A percentile compares a stretch with the other conserved stretches of the same genome.
phyloP scores from a whole-genome alignment of 2,329 filamentous ascomycete species.

The Phyllachora maydis region DNA sequence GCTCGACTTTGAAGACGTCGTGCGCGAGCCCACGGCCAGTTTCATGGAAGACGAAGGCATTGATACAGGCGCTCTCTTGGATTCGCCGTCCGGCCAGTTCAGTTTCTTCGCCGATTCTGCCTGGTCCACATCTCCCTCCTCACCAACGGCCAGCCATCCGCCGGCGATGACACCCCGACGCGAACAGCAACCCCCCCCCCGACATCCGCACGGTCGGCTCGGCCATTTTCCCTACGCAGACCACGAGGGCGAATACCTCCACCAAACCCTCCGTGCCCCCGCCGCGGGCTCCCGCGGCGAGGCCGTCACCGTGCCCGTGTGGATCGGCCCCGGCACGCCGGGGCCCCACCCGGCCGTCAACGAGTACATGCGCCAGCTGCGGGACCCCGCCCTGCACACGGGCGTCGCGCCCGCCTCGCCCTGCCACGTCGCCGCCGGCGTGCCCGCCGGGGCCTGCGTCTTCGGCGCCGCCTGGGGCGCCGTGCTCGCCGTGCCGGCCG shows the following conservation, averaged over 20 bases:
- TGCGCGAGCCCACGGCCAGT: conserved; percentile 12
- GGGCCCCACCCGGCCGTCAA: conserved; percentile 16
- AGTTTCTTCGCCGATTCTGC: conserved; percentile 19
- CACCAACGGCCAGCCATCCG: conserved; percentile 2
- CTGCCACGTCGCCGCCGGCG: conserved; percentile 26
- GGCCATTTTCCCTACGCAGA: conserved; percentile 9
- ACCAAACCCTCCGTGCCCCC: too few relatives aligned
- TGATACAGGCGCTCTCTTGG: too few relatives aligned
- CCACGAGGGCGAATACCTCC: conserved; percentile 9
- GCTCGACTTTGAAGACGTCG: conserved; percentile 30
- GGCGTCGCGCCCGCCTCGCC: conserved; percentile 23
- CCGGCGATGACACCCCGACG: conserved; percentile 3
- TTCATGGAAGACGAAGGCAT: conserved; percentile 19
- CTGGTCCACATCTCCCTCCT: conserved; percentile 10
- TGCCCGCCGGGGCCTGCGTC: conserved; percentile 20
- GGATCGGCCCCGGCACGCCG: conserved; percentile 19
- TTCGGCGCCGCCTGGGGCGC: conserved; percentile 31
- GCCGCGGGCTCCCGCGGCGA: conserved; percentile 10
- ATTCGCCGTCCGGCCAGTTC: conserved; percentile 16
- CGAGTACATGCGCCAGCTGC: conserved; percentile 24
- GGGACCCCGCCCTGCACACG: conserved; percentile 13
- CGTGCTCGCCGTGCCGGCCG: conserved; percentile 21
- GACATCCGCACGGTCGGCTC: conserved; percentile 6
- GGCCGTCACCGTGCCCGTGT: conserved; percentile 16
- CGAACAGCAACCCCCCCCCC: conserved; percentile 1